Conservation (phyloP, 345 rosid species). For the Arabidopsis thaliana region TAIR10.1 NC_003076.8:22940001-22940500, state of each 20-base stretch:
- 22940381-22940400: not conserved
- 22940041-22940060: not conserved
- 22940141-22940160: not conserved
- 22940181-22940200: no score
- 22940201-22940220: no score
- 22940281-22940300: not conserved
- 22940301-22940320: not conserved
- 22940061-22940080: not conserved
- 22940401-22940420: not conserved
- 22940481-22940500: not conserved
- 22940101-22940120: not conserved
- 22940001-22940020: not conserved
- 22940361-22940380: not conserved
- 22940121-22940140: not conserved
- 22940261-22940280: not conserved
- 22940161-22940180: not conserved
- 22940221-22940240: not conserved
- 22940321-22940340: not conserved
- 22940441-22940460: not conserved
- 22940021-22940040: not conserved
- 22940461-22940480: not conserved
- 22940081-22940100: no score
- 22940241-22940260: no score
- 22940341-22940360: no score
- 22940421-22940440: not conserved